Conservation (phyloP, 179 eudicot genomes). For the Corrigiola litoralis region DNA sequence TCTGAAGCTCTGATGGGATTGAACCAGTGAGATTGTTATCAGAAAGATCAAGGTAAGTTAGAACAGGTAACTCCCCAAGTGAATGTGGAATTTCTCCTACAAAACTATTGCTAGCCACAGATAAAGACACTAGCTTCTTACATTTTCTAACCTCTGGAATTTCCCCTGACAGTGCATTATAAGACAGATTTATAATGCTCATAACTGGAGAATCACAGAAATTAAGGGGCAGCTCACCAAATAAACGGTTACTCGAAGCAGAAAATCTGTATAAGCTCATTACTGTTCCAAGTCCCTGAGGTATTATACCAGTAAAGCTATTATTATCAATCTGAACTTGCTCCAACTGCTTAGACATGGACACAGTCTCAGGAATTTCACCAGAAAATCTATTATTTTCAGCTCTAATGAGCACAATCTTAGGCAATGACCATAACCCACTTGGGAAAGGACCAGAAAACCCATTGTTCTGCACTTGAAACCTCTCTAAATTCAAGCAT, state of each 20-base stretch:
- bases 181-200: conserved; percentile 76
- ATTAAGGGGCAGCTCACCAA: conserved; percentile 66
- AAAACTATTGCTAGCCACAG: conserved; percentile 66
- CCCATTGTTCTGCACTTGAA: conserved; percentile 76
- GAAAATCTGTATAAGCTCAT: conserved; percentile 72
- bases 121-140: conserved; percentile 62
- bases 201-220: conserved; percentile 83
- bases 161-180: conserved; percentile 54
- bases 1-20: conserved; percentile 70
- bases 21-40: conserved; percentile 69
- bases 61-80: conserved; percentile 67
- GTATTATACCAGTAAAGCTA: conserved; percentile 61
- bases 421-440: conserved; percentile 77
- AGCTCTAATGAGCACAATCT: conserved; percentile 66
- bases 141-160: conserved; percentile 68
- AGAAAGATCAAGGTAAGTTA: conserved; percentile 89
- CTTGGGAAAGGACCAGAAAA: conserved; percentile 68
- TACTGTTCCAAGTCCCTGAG: conserved; percentile 64
- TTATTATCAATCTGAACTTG: conserved; percentile 95
- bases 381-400: conserved; percentile 80
- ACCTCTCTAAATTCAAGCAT: conserved; percentile 62
- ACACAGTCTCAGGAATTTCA: conserved; percentile 55
- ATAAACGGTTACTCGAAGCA: conserved; percentile 59
- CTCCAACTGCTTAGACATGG: conserved; percentile 60
- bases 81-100: conserved; percentile 66